Percentiles rank a stretch among this genome's conserved stretches.
Conservation (phyloP, 352 stramenopile species). For the Phytopythium cucurbitacearum region DNA sequence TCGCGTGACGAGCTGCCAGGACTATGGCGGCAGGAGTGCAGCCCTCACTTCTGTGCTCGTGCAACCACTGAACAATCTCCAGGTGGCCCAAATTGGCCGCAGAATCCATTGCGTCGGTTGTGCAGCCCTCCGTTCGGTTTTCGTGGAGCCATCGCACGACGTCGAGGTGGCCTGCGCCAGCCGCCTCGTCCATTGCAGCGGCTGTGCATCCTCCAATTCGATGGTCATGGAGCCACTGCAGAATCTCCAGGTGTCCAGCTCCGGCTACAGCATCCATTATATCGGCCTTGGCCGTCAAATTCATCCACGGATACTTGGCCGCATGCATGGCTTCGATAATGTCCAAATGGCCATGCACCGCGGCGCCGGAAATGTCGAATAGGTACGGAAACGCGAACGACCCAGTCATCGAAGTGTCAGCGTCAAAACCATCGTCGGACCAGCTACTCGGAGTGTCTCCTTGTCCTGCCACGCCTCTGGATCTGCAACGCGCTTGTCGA, state of each 20-base stretch:
- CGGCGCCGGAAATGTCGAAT: too few relatives aligned
- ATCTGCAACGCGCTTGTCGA: too few relatives aligned
- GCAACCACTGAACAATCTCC: neutral
- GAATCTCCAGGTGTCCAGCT: slow-evolving; percentile 13
- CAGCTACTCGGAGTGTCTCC: too few relatives aligned
- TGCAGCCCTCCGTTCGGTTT: slow-evolving; percentile 5
- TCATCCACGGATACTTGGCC: too few relatives aligned
- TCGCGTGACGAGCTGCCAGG: slow-evolving; percentile 10
- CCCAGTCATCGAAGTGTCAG: too few relatives aligned
- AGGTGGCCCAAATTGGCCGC: neutral
- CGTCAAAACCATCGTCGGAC: too few relatives aligned
- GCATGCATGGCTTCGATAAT: too few relatives aligned
- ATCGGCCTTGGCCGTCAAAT: too few relatives aligned
- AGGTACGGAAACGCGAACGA: too few relatives aligned
- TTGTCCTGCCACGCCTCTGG: too few relatives aligned
- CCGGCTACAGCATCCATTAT: slow-evolving; percentile 12
- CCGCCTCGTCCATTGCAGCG: slow-evolving; percentile 36
- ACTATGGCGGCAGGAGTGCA: slow-evolving; percentile 26
- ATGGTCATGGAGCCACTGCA: slow-evolving; percentile 19
- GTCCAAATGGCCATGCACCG: too few relatives aligned
- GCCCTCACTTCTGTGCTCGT: slow-evolving; percentile 1
- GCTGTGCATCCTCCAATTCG: slow-evolving; percentile 10
- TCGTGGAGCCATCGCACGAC: slow-evolving; percentile 10
- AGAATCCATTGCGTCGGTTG: neutral
- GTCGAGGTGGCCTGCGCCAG: slow-evolving; percentile 27